Evolutionary conservation across 169 alveolate genomes (phyloP).

Genomic region (Cryptosporidium ubiquitum): DNA sequence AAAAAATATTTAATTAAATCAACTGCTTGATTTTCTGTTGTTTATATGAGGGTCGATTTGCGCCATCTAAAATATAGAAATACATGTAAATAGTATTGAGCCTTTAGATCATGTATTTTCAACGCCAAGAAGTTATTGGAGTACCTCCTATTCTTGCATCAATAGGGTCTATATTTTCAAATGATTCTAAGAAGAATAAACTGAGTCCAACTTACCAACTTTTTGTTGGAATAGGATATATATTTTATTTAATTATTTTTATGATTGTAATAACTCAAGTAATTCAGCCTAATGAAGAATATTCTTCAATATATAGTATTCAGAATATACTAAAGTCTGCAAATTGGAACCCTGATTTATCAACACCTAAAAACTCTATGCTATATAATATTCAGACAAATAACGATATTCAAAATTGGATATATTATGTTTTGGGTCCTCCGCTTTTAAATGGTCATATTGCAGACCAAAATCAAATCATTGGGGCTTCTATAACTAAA

Average conservation of each 20-base stretch:
- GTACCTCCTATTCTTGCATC: slow-evolving; percentile 63
- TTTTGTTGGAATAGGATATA: slow-evolving; percentile 68
- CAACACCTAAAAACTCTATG: slow-evolving; percentile 47
- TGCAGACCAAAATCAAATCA: slow-evolving; percentile 57
- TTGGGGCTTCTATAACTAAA: slow-evolving; percentile 53
- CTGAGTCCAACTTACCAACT: slow-evolving; percentile 64
- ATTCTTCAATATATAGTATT: slow-evolving; percentile 35
- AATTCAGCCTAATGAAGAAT: slow-evolving; percentile 51
- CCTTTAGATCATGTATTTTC: slow-evolving; percentile 23
- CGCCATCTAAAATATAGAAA: slow-evolving; percentile 7
- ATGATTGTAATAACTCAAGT: slow-evolving; percentile 29
- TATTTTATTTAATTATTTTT: slow-evolving; percentile 37
- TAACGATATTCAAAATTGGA: slow-evolving; percentile 65
- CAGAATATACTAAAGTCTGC: slow-evolving; percentile 33
- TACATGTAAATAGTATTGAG: slow-evolving; percentile 25
- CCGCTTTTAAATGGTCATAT: slow-evolving; percentile 49
- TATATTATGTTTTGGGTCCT: slow-evolving; percentile 67
- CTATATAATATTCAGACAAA: slow-evolving; percentile 27
- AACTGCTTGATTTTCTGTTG: too few species aligned
- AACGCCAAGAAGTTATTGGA: slow-evolving; percentile 43
- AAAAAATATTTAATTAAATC: too few species aligned
- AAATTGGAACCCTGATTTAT: slow-evolving; percentile 58
- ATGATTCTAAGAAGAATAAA: slow-evolving; percentile 26
- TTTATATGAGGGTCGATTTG: slow-evolving; percentile 12
- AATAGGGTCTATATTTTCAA: slow-evolving; percentile 10